Base-by-base conservation (phyloP, 257 asterid genomes). In the Fraxinus americana region DNA sequence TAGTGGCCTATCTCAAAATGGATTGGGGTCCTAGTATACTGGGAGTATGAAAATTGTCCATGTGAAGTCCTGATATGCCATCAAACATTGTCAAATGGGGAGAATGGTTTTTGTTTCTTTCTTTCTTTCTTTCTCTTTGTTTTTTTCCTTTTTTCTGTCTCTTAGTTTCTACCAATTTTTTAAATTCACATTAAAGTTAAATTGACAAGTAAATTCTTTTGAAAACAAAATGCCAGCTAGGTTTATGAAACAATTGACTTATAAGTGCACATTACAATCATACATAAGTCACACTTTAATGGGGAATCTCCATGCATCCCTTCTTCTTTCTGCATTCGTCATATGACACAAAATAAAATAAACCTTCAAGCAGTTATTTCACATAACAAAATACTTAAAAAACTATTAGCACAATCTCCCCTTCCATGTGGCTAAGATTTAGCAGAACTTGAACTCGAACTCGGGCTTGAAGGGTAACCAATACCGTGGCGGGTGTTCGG, bases 401-500 rank as follows among this genome's bases (percentile, higher is more conserved):
- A 16, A 25, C 2, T 63, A 25, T 63, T 63, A 10, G 27, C 34
- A 23, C 68, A 61, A 9, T 61, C 17, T 61, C 68, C 65, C 68
- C 14, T 23, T 61, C 68, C 30, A 61, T 9, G 16, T 9, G 30
- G 68, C 34, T 61, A 63, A 10, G 69, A 23, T 25, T 63, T 11
- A 9, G 69, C 34, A 9, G 19, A 19, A 57, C 30, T 77, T 75
- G 77, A 73, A 52, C 63, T 61, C 16, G 77, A 73, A 9, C 68
- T 61, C 72, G 74, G 86, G 78, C 71, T 72, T 0, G 80, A 57
- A 76, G 96, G 90, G 82, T 92, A 94, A 59, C 97, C 97, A 27
- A 94, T 87, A 1, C 97, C 97, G 71, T 91, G 97, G 9, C 97
- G 92, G 16, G 72, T 89, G 70, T 87, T 84, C 2, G 97, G 97